phyloP scores from a whole-genome alignment of 2,329 filamentous ascomycete species.

The Trichoderma atroviride region DNA sequence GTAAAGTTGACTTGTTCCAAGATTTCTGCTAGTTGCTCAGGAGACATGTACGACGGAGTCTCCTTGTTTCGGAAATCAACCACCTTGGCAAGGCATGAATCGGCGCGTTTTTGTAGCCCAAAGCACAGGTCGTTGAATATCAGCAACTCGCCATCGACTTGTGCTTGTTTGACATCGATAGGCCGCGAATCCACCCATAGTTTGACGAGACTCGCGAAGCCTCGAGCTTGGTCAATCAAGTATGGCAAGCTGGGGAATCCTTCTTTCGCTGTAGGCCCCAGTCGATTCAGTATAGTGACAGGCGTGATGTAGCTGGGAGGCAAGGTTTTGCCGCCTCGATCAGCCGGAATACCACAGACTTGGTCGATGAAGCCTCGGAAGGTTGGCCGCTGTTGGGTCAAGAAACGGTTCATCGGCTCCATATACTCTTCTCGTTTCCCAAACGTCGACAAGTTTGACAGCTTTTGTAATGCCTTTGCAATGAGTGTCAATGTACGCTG shows the following conservation, averaged over 20 bases:
- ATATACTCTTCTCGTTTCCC: slow-evolving; percentile 98
- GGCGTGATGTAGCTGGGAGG: slow-evolving; percentile 91
- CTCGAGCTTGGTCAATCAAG: slow-evolving; percentile 84
- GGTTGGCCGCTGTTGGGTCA: slow-evolving; percentile 72
- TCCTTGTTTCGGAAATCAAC: slow-evolving; percentile 50
- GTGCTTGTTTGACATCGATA: slow-evolving; percentile 40
- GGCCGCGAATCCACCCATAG: slow-evolving; percentile 69
- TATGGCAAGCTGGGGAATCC: slow-evolving; percentile 93
- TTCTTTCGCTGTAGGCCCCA: slow-evolving; percentile 80
- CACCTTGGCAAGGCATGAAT: slow-evolving; percentile 54
- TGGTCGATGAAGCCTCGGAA: slow-evolving; percentile 88
- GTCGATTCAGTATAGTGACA: slow-evolving; percentile 80
- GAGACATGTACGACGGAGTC: slow-evolving; percentile 34
- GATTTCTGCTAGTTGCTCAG: slow-evolving; percentile 49
- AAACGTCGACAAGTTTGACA: slow-evolving; percentile 89
- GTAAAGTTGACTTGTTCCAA: slow-evolving; percentile 49
- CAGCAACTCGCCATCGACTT: slow-evolving; percentile 54
- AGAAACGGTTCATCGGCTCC: slow-evolving; percentile 95
- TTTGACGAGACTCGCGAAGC: slow-evolving; percentile 80
- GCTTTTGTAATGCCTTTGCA: slow-evolving; percentile 86
- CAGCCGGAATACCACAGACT: slow-evolving; percentile 79
- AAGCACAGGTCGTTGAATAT: slow-evolving; percentile 57
- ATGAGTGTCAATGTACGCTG: slow-evolving; percentile 90
- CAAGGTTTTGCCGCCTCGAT: slow-evolving; percentile 64
- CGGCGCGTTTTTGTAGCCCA: slow-evolving; percentile 53